These are phyloP conservation scores for Anethum foeniculum DNA, from an alignment of 140 eudicot species.

Conservation along the genomic window DNA sequence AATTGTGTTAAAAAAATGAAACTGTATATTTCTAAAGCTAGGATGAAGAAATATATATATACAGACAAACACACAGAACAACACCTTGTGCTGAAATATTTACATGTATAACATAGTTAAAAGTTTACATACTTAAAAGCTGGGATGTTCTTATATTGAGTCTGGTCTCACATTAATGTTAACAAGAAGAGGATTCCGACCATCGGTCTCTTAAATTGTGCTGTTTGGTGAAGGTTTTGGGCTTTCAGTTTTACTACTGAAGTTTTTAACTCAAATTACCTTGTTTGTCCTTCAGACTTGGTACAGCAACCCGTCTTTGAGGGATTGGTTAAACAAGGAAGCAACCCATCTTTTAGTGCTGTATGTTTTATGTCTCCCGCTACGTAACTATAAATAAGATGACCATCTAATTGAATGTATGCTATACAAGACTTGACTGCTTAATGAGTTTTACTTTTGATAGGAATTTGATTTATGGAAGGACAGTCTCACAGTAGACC, in stretches of 20 bases:
- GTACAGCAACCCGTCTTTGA: constrained; percentile 67
- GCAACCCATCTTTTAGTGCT: constrained; percentile 25
- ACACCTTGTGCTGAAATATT: neutral
- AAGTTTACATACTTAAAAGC: constrained; percentile 29
- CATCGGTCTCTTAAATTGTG: neutral
- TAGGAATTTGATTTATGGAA: constrained; percentile 89
- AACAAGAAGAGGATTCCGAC: neutral
- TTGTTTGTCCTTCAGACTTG: constrained; percentile 45
- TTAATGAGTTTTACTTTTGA: constrained; percentile 7
- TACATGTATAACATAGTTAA: neutral
- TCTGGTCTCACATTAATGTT: neutral
- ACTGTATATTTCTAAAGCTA: neutral
- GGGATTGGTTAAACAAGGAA: constrained; percentile 64
- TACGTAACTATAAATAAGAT: neutral
- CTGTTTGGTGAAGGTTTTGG: neutral
- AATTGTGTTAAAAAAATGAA: neutral
- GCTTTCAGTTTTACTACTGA: constrained; percentile 2
- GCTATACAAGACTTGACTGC: too few species aligned
- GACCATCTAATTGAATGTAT: neutral
- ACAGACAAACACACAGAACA: neutral
- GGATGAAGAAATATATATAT: too few species aligned
- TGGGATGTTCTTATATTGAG: constrained; percentile 3
- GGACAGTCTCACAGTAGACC: constrained; percentile 44
- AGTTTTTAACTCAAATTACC: neutral
- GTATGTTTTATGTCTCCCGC: neutral